These are phyloP conservation scores for Neurospora sp. DNA, from an alignment of 2,329 filamentous ascomycete genomes.

Conservation along the genomic window DNA sequence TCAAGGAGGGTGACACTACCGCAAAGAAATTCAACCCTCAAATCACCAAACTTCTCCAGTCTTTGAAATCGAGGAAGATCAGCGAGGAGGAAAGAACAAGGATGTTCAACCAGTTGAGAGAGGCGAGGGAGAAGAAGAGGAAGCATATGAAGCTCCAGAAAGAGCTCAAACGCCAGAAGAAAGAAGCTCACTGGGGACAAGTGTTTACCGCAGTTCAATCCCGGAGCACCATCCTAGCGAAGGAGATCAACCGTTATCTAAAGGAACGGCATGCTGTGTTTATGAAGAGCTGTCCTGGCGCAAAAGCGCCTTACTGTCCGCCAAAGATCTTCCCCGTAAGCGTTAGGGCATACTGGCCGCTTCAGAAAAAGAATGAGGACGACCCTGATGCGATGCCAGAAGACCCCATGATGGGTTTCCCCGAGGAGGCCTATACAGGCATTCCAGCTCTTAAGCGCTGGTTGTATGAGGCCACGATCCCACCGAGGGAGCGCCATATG, in stretches of 20 bases:
- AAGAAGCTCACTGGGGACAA: background rate
- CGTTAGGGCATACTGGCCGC: background rate
- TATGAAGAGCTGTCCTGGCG: background rate
- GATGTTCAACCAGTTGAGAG: background rate
- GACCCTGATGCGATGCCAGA: background rate
- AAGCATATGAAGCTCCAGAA: background rate
- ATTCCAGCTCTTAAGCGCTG: slow-evolving; percentile 4
- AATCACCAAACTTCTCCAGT: background rate
- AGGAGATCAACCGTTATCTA: background rate
- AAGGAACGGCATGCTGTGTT: background rate
- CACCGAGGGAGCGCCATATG: background rate
- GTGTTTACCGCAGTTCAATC: background rate
- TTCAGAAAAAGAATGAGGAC: background rate
- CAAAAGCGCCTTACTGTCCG: background rate
- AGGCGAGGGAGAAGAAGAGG: background rate
- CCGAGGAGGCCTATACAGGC: slow-evolving; percentile 4
- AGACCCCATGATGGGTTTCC: background rate
- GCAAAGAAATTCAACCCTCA: background rate
- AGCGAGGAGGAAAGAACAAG: background rate
- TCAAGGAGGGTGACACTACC: background rate
- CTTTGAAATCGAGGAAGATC: background rate
- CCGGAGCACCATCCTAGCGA: background rate
- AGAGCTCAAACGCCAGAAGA: background rate
- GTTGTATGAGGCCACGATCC: slow-evolving; percentile 2
- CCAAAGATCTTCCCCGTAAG: slow-evolving; percentile 2